Evolutionary conservation across 768 basidiomycete genomes (phyloP).

Genomic region (Chalciporus chontae): DNA sequence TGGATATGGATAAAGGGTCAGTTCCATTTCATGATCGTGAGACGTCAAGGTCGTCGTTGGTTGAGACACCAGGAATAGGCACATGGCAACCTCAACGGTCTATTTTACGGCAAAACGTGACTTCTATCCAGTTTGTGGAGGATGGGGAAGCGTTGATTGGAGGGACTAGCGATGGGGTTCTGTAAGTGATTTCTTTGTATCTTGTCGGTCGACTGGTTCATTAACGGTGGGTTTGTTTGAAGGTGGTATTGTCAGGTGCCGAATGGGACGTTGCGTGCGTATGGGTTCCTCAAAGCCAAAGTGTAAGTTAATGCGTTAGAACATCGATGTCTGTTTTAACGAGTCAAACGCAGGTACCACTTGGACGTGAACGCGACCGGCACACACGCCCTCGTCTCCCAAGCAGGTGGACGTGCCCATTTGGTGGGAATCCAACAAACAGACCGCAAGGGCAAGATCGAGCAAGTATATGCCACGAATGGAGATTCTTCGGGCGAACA

Average conservation of each 20-base stretch:
- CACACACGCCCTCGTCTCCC: slow-evolving; percentile 51
- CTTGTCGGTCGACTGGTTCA: not conserved
- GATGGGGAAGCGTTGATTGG: slow-evolving; percentile 63
- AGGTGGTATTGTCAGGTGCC: slow-evolving; percentile 71
- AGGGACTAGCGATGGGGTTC: slow-evolving; percentile 64
- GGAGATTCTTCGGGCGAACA: slow-evolving; percentile 26
- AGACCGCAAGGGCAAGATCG: slow-evolving; percentile 50
- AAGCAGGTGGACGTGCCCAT: slow-evolving; percentile 46
- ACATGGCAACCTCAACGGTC: slow-evolving; percentile 64
- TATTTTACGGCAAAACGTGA: slow-evolving; percentile 62
- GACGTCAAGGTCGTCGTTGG: not conserved
- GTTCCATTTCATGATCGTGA: not conserved
- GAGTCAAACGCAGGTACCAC: slow-evolving; percentile 39
- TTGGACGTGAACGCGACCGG: slow-evolving; percentile 50
- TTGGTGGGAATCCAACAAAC: slow-evolving; percentile 49
- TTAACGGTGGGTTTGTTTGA: slow-evolving; percentile 8
- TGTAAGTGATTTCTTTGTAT: slow-evolving; percentile 39
- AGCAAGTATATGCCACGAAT: slow-evolving; percentile 49
- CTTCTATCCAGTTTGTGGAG: slow-evolving; percentile 58
- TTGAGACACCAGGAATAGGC: slow-evolving; percentile 34
- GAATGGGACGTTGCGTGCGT: slow-evolving; percentile 60
- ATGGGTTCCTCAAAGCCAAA: slow-evolving; percentile 53
- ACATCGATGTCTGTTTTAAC: slow-evolving; percentile 9
- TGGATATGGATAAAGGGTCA: slow-evolving; percentile 61
- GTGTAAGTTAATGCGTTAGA: slow-evolving; percentile 42